These are phyloP conservation scores for Solanum sparsipilum DNA, from an alignment of 257 asterid species.

Conservation along the genomic window DNA sequence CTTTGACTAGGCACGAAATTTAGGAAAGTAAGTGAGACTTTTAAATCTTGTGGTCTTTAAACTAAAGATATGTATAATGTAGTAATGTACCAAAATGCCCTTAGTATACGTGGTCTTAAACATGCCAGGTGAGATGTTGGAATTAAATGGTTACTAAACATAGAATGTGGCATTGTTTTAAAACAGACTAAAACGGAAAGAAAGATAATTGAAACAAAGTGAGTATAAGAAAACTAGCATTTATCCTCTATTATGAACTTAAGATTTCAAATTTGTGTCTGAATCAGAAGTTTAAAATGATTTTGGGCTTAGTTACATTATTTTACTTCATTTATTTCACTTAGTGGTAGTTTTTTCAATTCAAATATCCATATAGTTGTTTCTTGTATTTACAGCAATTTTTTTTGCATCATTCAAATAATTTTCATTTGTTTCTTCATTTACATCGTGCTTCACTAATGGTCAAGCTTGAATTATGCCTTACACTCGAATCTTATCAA, in stretches of 20 bases:
- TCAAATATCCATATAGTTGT: not conserved
- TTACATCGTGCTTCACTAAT: not conserved
- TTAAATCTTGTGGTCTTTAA: not conserved
- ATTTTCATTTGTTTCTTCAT: not conserved
- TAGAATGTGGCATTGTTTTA: not conserved
- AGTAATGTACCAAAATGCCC: not conserved
- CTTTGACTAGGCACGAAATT: not conserved
- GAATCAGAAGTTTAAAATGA: not conserved
- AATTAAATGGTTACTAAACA: not conserved
- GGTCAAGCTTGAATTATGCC: not conserved
- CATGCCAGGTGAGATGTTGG: not conserved
- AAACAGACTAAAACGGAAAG: not conserved
- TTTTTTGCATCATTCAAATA: not conserved
- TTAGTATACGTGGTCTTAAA: not conserved
- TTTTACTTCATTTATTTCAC: not conserved
- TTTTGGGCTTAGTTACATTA: not conserved
- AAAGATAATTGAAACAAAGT: not conserved
- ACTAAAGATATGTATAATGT: not conserved
- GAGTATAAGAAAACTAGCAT: not conserved
- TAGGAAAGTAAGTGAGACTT: not conserved
- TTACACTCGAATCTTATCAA: not conserved
- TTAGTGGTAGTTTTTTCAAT: not conserved
- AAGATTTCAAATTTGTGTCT: not conserved
- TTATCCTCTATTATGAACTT: not conserved
- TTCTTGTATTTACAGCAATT: not conserved